Evolutionary conservation across 768 basidiomycete species (phyloP).

Genomic region (Pholiota molesta): DNA sequence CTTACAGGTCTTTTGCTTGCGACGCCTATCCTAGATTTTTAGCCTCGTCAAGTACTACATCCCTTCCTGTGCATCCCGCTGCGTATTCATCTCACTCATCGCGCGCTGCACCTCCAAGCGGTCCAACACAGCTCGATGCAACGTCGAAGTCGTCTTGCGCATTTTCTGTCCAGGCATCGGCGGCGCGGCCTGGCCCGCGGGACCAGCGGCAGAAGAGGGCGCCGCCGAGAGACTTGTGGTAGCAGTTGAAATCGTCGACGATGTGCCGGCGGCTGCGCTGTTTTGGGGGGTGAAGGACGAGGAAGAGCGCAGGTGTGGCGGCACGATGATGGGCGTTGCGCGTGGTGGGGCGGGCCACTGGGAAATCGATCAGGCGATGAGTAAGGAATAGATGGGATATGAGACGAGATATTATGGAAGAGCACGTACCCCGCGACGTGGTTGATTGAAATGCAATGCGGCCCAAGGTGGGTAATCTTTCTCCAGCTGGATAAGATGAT

Average conservation of each 20-base stretch:
- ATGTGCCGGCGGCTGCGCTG: slow-evolving; percentile 16
- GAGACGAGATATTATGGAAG: not conserved
- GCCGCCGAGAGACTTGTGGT: not conserved
- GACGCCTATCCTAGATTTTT: no score
- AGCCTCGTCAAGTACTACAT: not conserved
- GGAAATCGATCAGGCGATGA: not conserved
- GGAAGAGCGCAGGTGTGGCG: slow-evolving; percentile 53
- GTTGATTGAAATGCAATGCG: slow-evolving; percentile 87
- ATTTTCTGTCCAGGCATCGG: slow-evolving; percentile 19
- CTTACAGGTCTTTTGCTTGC: no score
- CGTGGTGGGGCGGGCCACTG: slow-evolving; percentile 89
- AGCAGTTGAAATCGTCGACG: slow-evolving; percentile 13
- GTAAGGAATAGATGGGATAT: slow-evolving; percentile 1
- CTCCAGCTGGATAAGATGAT: slow-evolving; percentile 76
- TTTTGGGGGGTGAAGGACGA: slow-evolving; percentile 11
- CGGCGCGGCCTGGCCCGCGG: not conserved
- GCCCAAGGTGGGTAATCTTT: slow-evolving; percentile 89
- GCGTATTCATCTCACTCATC: slow-evolving; percentile 46
- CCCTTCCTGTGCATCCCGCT: not conserved
- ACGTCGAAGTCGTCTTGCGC: slow-evolving; percentile 32
- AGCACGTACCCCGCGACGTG: slow-evolving; percentile 70
- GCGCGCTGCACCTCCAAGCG: slow-evolving; percentile 75
- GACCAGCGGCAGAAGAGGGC: slow-evolving; percentile 1
- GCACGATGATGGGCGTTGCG: slow-evolving; percentile 77
- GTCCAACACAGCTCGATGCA: slow-evolving; percentile 78